These are phyloP conservation scores for Eimeria brunetti DNA, from an alignment of 169 alveolate species.

Conservation along the genomic window DNA sequence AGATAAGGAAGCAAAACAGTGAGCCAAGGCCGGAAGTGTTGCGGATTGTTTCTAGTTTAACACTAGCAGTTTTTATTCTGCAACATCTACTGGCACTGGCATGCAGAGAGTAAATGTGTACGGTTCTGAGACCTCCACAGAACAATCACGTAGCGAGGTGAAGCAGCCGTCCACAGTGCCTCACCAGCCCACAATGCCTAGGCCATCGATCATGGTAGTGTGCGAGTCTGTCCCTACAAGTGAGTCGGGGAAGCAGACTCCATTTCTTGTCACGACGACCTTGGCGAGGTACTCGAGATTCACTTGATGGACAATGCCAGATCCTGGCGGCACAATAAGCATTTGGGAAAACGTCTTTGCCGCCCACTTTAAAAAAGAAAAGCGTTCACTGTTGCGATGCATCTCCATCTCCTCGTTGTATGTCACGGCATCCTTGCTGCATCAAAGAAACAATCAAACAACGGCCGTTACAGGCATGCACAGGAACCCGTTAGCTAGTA, in stretches of 20 bases:
- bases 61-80: not conserved
- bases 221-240: slow-evolving; percentile 98
- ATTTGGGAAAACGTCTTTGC: slow-evolving; percentile 95
- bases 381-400: slow-evolving; percentile 95
- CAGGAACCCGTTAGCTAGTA: not conserved
- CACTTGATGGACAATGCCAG: slow-evolving; percentile 98
- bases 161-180: not conserved
- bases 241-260: slow-evolving; percentile 76
- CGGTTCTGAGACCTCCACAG: not conserved
- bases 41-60: not conserved
- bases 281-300: slow-evolving; percentile 93
- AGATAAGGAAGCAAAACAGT: not conserved
- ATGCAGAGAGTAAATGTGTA: not conserved
- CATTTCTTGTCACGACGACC: slow-evolving; percentile 86
- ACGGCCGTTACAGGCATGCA: not conserved
- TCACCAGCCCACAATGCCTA: slow-evolving; percentile 95
- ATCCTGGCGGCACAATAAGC: slow-evolving; percentile 98
- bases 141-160: not conserved
- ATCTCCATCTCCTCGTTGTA: slow-evolving; percentile 95
- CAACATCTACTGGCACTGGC: not conserved
- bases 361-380: slow-evolving; percentile 97
- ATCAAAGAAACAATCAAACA: not conserved
- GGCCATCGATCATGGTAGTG: slow-evolving; percentile 98
- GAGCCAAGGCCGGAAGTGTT: not conserved
- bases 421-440: slow-evolving; percentile 89